Evolutionary conservation across 2,329 filamentous ascomycete species (phyloP), one percentile per base, ranked within the genome.

Genomic region (Xylariomycetidae sp.): DNA sequence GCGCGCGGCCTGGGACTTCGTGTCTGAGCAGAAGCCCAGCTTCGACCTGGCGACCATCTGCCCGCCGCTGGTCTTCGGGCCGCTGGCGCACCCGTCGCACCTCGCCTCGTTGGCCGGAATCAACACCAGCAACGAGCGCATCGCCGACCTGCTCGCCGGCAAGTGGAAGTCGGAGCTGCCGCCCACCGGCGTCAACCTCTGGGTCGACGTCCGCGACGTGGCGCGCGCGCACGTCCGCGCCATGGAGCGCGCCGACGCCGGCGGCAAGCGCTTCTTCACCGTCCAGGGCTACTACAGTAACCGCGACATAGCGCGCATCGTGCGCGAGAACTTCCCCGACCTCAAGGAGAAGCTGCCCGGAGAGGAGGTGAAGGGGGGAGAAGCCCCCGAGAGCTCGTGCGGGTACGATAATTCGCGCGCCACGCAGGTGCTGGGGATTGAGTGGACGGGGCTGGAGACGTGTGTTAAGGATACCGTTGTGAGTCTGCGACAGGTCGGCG

Each of bases 401-500:
- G 60, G 60, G 39, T 72, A 68, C 37, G 70, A 84, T 51, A 82
- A 77, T 50, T 65, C 64, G 31, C 67, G 67, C 49, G 76, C 75
- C 2, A 71, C 68, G 17, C 67, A 76, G 48, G 46, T 80, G 29
- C 55, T 86, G 38, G 78, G 76, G 1, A 67, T 84, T 30, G 59
- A 81, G 38, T 85, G 74, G 66, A 75, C 63, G 42, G 54, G 61
- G 4, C 48, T 85, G 20, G 79, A 85, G 56, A 66, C 79, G 58
- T 71, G 65, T 18, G 65, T 82, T 18, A 63, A 70, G 5, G 82
- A 86, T 49, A 70, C 78, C 6, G 68, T 84, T 13, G 74, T 74
- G 58, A 79, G 73, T 19, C 56, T 87, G 48, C 69, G 82, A 56
- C 52, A 50, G n/a, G 51, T 64, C n/a, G 50, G 53, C 5, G 52